Conservation (phyloP, 805 yeast genomes). For the Myxozyma geophila region DNA sequence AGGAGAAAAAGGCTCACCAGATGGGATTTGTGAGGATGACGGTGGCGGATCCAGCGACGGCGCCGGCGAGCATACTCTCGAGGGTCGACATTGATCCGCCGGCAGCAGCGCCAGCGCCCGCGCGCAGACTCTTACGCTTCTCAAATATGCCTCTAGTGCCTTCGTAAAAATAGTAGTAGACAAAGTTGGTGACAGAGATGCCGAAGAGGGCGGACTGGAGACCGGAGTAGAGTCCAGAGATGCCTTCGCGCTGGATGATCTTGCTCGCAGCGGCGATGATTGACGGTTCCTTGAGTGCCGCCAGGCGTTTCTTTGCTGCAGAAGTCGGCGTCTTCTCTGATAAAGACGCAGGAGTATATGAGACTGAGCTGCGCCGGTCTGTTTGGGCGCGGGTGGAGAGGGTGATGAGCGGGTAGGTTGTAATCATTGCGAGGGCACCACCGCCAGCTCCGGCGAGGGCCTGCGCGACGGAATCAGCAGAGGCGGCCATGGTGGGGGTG, state of each 20-base stretch:
- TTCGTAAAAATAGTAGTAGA: constrained; percentile 90
- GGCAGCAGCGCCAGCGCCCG: constrained; percentile 33
- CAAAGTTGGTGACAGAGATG: constrained; percentile 80
- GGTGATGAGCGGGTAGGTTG: constrained; percentile 88
- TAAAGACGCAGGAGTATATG: constrained; percentile 6
- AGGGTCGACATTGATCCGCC: constrained; percentile 56
- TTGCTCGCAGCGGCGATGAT: constrained; percentile 51
- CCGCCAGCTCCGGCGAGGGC: constrained; percentile 96
- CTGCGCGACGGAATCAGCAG: constrained; percentile 62
- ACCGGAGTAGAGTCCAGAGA: constrained; percentile 77
- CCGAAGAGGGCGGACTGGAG: constrained; percentile 87
- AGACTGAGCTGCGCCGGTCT: constrained; percentile 40
- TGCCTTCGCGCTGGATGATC: constrained; percentile 62
- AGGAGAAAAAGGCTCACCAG: constrained; percentile 57
- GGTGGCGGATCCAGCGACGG: constrained; percentile 85
- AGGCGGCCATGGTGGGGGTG: constrained; percentile 1
- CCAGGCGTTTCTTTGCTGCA: constrained; percentile 25
- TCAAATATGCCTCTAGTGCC: constrained; percentile 50
- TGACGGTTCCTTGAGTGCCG: constrained; percentile 25
- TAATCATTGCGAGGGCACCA: constrained; percentile 83
- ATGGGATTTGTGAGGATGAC: constrained; percentile 83
- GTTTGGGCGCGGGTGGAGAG: constrained; percentile 88
- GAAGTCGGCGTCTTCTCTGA: background rate
- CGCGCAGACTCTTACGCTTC: constrained; percentile 40
- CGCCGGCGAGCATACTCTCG: constrained; percentile 77